These are phyloP conservation scores for Colletotrichum sp. DNA, from an alignment of 2,329 filamentous ascomycete species.

Conservation along the genomic window DNA sequence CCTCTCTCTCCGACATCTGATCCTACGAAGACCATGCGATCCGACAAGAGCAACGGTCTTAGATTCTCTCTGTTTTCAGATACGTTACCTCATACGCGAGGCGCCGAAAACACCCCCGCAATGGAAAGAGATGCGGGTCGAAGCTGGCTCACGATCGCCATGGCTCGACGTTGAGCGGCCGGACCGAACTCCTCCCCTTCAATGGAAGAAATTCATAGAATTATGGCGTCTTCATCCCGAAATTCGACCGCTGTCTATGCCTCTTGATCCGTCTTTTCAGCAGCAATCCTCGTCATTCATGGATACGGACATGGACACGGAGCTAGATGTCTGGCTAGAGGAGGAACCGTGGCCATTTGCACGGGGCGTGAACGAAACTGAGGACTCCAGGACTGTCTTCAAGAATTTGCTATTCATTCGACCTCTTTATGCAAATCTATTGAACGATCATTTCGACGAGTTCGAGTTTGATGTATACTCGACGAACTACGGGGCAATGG, in stretches of 20 bases:
- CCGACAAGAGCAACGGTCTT: rapidly evolving
- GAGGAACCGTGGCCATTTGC: neutral
- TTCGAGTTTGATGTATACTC: no score
- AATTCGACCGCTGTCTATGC: rapidly evolving
- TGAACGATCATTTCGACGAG: no score
- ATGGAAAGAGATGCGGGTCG: neutral
- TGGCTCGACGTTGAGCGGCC: rapidly evolving
- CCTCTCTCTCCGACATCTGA: neutral
- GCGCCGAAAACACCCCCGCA: neutral
- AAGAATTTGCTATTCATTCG: neutral
- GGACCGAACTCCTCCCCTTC: rapidly evolving
- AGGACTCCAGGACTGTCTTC: neutral
- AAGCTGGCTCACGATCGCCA: neutral
- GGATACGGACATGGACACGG: rapidly evolving
- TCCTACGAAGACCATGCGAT: rapidly evolving
- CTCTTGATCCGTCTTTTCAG: no score
- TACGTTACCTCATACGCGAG: neutral
- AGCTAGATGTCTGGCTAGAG: neutral
- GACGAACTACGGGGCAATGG: neutral
- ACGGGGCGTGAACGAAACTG: neutral
- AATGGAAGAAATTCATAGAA: rapidly evolving
- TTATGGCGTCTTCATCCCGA: rapidly evolving
- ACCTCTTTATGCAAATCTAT: neutral
- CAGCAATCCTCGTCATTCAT: rapidly evolving
- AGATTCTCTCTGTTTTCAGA: neutral